Evolutionary conservation across 352 stramenopile genomes (phyloP), one percentile per base, ranked within the genome.

Genomic region (Phytophthora colocasiae): DNA sequence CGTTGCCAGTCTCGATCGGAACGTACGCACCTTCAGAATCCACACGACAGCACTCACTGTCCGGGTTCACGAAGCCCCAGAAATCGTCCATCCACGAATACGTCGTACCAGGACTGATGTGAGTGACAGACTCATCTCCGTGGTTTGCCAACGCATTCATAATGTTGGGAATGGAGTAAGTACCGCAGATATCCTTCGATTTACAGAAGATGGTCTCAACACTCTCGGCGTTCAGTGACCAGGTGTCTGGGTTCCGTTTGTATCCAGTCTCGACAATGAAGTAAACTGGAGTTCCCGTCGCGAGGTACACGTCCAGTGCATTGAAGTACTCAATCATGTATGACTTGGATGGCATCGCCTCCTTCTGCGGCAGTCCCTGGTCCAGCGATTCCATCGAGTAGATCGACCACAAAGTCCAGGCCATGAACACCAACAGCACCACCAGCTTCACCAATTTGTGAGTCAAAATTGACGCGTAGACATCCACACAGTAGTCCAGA

Each of bases 51-150:
- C 81, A 90, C 44, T 86, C 81, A 29, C 72, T 83, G 46, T 88
- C 75, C 3, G 81, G 73, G 32, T 69, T 86, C 3, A 84, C 75
- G 55, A 90, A 90, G 26, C 77, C 76, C 79, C 79, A 88, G 50
- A 83, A 85, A 41, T 88, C 77, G 32, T 90, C 81, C 60, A 88
- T 83, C 81, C 81, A 90, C 14, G 81, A 90, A 54, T 88, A 87
- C 6, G 77, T 83, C 45, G 77, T 79, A 9, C 80, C 78, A 5
- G 71, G 69, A 29, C 74, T 84, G 43, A 85, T 79, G 49, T 88
- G 81, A 12, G 78, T 84, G 6, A 85, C 50, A 29, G 45, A 55
- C 29, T 73, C 69, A 26, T 83, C 49, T 3, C 63, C 75, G 17
- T 83, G 48, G 49, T 89, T 89, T 0, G 73, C 77, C 14, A 87